Conservation (phyloP, 768 basidiomycete genomes). For the Xerocomus spinulosus region DNA sequence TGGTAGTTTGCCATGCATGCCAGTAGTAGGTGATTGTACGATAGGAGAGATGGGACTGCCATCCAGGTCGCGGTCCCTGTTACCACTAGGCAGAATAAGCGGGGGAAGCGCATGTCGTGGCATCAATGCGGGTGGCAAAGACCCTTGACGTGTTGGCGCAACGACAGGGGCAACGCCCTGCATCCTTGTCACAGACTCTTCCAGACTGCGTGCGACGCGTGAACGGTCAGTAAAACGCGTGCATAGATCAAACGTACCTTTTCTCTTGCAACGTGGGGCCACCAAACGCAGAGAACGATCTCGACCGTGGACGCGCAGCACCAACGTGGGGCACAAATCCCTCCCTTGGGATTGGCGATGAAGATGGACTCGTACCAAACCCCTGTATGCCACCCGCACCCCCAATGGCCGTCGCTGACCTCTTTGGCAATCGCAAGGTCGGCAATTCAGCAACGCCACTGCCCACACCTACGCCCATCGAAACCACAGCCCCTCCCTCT, state of each 20-base stretch:
- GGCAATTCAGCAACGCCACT: neutral
- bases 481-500: neutral
- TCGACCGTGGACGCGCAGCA: slow-evolving; percentile 50
- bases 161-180: neutral
- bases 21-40: slow-evolving; percentile 37
- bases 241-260: slow-evolving; percentile 16
- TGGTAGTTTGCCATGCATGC: slow-evolving; percentile 27
- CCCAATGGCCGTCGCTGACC: slow-evolving; percentile 6
- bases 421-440: slow-evolving; percentile 17
- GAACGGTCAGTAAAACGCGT: neutral
- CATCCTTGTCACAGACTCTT: slow-evolving; percentile 20
- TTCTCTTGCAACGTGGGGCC: slow-evolving; percentile 18
- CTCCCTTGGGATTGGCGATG: slow-evolving; percentile 44
- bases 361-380: too few relatives aligned
- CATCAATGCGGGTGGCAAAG: slow-evolving; percentile 21
- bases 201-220: slow-evolving; percentile 14
- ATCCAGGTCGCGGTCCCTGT: slow-evolving; percentile 3
- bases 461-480: neutral
- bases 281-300: slow-evolving; percentile 75
- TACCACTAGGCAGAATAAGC: slow-evolving; percentile 10
- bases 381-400: too few relatives aligned
- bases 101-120: slow-evolving; percentile 18
- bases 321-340: slow-evolving; percentile 61
- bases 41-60: slow-evolving; percentile 4
- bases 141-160: slow-evolving; percentile 3